phyloP scores from a whole-genome alignment of 129 eudicot species.

The Arctium minus region DNA sequence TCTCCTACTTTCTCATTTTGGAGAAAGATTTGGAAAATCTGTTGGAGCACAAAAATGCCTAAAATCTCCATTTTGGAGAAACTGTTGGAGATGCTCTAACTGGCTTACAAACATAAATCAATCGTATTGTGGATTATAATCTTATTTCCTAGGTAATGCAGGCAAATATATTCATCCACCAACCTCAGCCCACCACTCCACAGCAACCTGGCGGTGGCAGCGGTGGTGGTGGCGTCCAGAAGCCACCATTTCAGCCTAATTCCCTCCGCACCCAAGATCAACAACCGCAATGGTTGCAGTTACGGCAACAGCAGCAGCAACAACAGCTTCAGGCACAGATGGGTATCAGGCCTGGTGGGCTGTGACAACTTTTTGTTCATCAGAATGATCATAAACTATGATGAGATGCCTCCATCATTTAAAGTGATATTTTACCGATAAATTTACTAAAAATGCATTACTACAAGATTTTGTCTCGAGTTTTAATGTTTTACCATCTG shows the following conservation, averaged over 20 bases:
- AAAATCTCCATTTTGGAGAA: no score
- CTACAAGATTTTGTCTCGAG: not conserved
- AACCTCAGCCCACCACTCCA: conserved; percentile 28
- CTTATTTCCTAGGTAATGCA: conserved; percentile 16
- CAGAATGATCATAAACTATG: not conserved
- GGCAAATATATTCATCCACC: conserved; percentile 43
- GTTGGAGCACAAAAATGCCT: no score
- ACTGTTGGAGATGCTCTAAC: no score
- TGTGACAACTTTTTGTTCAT: not conserved
- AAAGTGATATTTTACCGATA: not conserved
- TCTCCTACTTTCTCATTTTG: no score
- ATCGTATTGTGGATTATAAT: not conserved
- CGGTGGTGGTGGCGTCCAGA: conserved; percentile 24
- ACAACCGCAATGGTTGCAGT: conserved; percentile 52
- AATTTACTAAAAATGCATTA: not conserved
- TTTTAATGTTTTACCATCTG: not conserved
- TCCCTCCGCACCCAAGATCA: conserved; percentile 49
- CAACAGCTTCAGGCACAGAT: conserved; percentile 56
- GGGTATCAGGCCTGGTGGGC: conserved; percentile 49
- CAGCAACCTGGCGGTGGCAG: conserved; percentile 18
- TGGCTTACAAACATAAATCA: not conserved
- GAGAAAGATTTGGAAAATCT: no score
- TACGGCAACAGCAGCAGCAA: conserved; percentile 46
- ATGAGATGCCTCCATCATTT: not conserved
- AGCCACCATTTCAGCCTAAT: conserved; percentile 50